These are phyloP conservation scores for Leccinum obscurum DNA, from an alignment of 768 basidiomycete species.

Conservation along the genomic window DNA sequence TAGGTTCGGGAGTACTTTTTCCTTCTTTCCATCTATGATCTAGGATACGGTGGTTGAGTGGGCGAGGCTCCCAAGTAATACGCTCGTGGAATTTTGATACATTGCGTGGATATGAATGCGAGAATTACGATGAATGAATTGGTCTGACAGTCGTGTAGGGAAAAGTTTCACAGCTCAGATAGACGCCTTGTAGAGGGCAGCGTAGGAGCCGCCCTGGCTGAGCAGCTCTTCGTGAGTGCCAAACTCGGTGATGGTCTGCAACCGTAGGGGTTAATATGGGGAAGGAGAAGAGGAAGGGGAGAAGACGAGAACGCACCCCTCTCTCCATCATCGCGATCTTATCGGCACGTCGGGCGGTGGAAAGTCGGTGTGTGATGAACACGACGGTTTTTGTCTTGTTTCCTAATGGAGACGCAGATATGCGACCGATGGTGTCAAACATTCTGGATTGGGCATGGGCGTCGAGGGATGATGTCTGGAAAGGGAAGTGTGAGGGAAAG, in stretches of 20 bases:
- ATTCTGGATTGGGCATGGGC: constrained; percentile 78
- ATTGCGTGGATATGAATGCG: constrained; percentile 23
- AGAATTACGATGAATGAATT: constrained; percentile 9
- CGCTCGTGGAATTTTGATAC: constrained; percentile 23
- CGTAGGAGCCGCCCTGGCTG: constrained; percentile 58
- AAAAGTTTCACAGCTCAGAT: constrained; percentile 38
- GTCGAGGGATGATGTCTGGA: constrained; percentile 76
- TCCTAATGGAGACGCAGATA: constrained; percentile 58
- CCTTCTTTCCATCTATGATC: constrained; percentile 16
- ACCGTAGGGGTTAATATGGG: constrained; percentile 17
- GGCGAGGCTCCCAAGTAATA: constrained; percentile 17
- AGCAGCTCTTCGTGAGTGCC: constrained; percentile 72
- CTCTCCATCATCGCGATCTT: constrained; percentile 86
- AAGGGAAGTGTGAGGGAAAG: constrained; percentile 1
- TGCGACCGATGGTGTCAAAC: constrained; percentile 70
- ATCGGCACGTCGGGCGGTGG: constrained; percentile 80
- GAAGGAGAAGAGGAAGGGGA: constrained; percentile 7
- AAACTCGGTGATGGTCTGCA: constrained; percentile 72
- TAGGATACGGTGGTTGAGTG: constrained; percentile 25
- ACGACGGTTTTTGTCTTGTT: constrained; percentile 69
- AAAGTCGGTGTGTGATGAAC: constrained; percentile 82
- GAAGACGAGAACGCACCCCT: constrained; percentile 45
- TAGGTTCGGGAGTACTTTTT: constrained; percentile 17
- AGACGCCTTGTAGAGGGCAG: constrained; percentile 68
- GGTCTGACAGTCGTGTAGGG: constrained; percentile 9